Percentiles rank a stretch among this genome's conserved stretches.
These are phyloP conservation scores for Yamadazyma atlantica DNA, from an alignment of 1,139 yeast genomes.

Conservation along the genomic window DNA sequence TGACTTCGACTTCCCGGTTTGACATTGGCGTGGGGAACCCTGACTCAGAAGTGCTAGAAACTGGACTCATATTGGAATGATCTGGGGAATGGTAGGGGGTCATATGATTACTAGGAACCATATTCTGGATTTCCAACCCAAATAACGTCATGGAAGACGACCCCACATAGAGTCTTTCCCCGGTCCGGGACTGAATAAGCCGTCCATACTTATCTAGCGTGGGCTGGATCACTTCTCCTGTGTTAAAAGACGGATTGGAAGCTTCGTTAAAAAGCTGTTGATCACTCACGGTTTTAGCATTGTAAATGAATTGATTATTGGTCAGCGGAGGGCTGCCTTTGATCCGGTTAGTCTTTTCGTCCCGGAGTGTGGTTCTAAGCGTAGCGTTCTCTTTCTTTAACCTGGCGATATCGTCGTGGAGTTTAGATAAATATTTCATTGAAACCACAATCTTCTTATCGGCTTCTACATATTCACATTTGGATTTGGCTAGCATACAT, in stretches of 20 bases:
- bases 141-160: slow-evolving; percentile 80
- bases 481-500: slow-evolving; percentile 56
- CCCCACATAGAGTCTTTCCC: slow-evolving; percentile 73
- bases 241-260: slow-evolving; percentile 12
- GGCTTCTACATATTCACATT: slow-evolving; percentile 76
- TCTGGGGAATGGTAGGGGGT: slow-evolving; percentile 9
- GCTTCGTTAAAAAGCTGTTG: slow-evolving; percentile 14
- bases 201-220: slow-evolving; percentile 70
- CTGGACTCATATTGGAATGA: slow-evolving; percentile 11
- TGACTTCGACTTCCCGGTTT: slow-evolving; percentile 43
- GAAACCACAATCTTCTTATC: slow-evolving; percentile 78
- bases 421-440: slow-evolving; percentile 64
- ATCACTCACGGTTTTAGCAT: slow-evolving; percentile 15
- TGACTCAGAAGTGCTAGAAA: slow-evolving; percentile 7
- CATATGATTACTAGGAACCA: slow-evolving; percentile 36
- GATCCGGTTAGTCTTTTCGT: slow-evolving; percentile 20
- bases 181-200: slow-evolving; percentile 68
- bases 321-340: slow-evolving; percentile 9
- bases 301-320: slow-evolving; percentile 15
- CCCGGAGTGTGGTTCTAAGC: slow-evolving; percentile 47
- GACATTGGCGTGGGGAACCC: slow-evolving; percentile 4
- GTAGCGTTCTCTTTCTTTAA: slow-evolving; percentile 54
- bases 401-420: slow-evolving; percentile 66
- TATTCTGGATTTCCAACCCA: slow-evolving; percentile 71
- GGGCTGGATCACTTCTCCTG: slow-evolving; percentile 57